Conservation (phyloP, 306 rosid genomes). For the Trifolium fragiferum region DNA sequence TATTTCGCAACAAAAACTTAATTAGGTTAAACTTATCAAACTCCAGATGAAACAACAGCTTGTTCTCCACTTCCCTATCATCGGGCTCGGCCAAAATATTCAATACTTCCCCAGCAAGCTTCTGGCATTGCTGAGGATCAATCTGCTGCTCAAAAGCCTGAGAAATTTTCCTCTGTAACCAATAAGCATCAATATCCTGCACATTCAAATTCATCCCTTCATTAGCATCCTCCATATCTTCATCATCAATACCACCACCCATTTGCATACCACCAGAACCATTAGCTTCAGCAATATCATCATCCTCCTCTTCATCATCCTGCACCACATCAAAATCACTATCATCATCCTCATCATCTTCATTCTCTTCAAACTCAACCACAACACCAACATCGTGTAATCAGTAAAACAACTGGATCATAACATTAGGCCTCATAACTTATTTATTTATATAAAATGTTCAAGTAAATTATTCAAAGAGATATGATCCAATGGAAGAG, state of each 20-base stretch:
- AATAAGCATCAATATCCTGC: constrained; percentile 95
- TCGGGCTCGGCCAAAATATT: constrained; percentile 79
- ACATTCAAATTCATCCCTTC: constrained; percentile 89
- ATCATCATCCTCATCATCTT: no score
- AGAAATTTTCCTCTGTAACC: constrained; percentile 98
- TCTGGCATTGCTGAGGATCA: constrained; percentile 94
- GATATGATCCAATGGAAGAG: no score
- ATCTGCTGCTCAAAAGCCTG: constrained; percentile 84
- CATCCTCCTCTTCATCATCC: constrained; percentile 61
- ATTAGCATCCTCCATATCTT: constrained; percentile 79
- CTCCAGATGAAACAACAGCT: constrained; percentile 66
- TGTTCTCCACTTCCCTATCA: constrained; percentile 78
- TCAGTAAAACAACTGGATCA: no score
- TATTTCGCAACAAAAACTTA: constrained; percentile 68
- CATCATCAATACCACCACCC: constrained; percentile 95
- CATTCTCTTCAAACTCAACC: no score
- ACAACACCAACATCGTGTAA: no score
- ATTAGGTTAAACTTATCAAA: constrained; percentile 80
- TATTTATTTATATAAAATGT: no score
- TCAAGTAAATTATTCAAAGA: no score
- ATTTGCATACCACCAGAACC: constrained; percentile 81
- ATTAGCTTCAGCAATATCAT: constrained; percentile 67
- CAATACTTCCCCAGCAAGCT: constrained; percentile 84
- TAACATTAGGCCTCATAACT: no score
- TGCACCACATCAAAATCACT: no score